phyloP scores from a whole-genome alignment of 176 grass and related monocot genomes.

The Eremochloa ophiuroides region DNA sequence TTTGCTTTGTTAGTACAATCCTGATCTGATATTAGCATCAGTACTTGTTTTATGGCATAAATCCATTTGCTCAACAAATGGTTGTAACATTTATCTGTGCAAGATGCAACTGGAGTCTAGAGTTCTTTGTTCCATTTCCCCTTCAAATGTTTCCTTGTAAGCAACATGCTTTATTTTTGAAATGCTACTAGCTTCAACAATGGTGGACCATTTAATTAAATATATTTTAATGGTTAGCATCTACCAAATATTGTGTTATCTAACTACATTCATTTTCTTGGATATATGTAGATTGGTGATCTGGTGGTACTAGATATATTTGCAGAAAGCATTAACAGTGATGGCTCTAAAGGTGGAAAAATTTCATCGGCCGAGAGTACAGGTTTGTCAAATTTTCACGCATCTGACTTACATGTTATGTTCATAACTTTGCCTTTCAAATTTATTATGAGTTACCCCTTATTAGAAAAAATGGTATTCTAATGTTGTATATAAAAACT shows the following conservation, averaged over 20 bases:
- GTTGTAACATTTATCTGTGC: neutral
- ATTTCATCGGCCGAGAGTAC: slow-evolving; percentile 80
- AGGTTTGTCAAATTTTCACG: slow-evolving; percentile 43
- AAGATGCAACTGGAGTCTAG: neutral
- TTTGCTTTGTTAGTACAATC: neutral
- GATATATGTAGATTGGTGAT: slow-evolving; percentile 55
- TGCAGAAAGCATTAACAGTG: slow-evolving; percentile 65
- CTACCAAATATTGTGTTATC: neutral
- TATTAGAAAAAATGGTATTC: neutral
- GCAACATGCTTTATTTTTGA: neutral
- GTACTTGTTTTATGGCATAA: slow-evolving; percentile 1
- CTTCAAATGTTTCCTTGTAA: slow-evolving; percentile 3
- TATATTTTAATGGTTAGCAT: neutral
- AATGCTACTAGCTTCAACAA: neutral
- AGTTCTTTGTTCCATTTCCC: neutral
- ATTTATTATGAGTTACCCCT: neutral
- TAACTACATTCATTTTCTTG: slow-evolving; percentile 25
- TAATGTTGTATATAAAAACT: slow-evolving; percentile 1
- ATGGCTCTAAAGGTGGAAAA: slow-evolving; percentile 79
- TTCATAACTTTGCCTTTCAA: neutral
- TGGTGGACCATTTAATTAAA: slow-evolving; percentile 19
- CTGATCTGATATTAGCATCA: neutral
- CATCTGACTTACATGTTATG: neutral
- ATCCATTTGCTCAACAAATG: neutral
- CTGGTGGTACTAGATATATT: slow-evolving; percentile 89